Conservation (phyloP, 2,329 filamentous ascomycete species). For the Ceratocystis harringtonii region DNA sequence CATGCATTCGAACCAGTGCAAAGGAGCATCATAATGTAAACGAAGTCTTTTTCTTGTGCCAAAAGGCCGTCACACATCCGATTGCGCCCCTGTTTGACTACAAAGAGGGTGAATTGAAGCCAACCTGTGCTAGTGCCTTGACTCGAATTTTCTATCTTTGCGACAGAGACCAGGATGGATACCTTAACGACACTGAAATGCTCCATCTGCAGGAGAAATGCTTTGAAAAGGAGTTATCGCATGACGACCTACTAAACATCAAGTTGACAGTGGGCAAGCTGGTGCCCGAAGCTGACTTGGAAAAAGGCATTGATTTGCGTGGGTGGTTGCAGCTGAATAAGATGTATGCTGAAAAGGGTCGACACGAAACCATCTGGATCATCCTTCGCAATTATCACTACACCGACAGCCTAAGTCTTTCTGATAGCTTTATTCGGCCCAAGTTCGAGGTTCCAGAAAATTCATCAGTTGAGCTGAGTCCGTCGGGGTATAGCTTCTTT, state of each 20-base stretch:
- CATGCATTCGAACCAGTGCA: constrained; percentile 87
- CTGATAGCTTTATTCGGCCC: constrained; percentile 80
- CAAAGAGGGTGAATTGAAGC: constrained; percentile 79
- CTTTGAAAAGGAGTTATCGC: constrained; percentile 72
- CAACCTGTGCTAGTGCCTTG: constrained; percentile 71
- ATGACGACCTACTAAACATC: constrained; percentile 77
- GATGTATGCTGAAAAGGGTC: constrained; percentile 90
- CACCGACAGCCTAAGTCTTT: constrained; percentile 82
- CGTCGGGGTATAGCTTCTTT: constrained; percentile 90
- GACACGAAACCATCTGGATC: constrained; percentile 97
- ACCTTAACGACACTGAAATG: constrained; percentile 79
- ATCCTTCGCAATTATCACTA: constrained; percentile 92
- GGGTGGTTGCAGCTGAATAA: constrained; percentile 88
- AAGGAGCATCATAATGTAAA: constrained; percentile 88
- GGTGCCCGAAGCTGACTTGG: constrained; percentile 45
- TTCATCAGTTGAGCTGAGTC: constrained; percentile 84
- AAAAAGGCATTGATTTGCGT: constrained; percentile 60
- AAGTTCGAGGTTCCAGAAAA: constrained; percentile 89
- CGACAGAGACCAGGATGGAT: constrained; percentile 91
- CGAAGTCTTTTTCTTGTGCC: constrained; percentile 92
- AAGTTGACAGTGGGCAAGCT: constrained; percentile 68
- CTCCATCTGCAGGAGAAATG: constrained; percentile 80
- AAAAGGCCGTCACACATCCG: constrained; percentile 93
- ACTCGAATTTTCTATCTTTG: constrained; percentile 89
- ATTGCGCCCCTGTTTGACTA: constrained; percentile 94